Evolutionary conservation across 768 basidiomycete species (phyloP).

Genomic region (Chalciporus pseudorubinellus): DNA sequence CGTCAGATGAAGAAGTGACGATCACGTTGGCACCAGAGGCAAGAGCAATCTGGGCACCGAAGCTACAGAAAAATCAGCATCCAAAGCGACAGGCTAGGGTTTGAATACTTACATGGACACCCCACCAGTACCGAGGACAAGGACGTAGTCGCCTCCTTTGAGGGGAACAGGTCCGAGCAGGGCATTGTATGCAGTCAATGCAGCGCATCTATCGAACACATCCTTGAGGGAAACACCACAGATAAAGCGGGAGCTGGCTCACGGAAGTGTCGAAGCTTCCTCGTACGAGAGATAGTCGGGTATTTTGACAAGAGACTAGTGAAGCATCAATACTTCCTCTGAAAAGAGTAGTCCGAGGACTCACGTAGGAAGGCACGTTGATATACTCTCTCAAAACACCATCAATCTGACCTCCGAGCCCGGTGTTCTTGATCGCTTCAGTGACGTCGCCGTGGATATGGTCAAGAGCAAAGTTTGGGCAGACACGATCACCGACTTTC

Average conservation of each 20-base stretch:
- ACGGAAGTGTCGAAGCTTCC: conserved; percentile 66
- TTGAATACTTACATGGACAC: conserved; percentile 46
- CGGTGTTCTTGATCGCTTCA: conserved; percentile 33
- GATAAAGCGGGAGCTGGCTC: conserved; percentile 12
- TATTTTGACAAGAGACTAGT: conserved; percentile 47
- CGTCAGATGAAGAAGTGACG: conserved; percentile 63
- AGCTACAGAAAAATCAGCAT: conserved; percentile 34
- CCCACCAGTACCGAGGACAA: conserved; percentile 55
- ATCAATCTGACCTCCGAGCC: conserved; percentile 46
- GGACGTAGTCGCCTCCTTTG: conserved; percentile 58
- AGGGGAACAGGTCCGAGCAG: conserved; percentile 48
- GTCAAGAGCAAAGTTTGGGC: conserved; percentile 49
- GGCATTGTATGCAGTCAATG: conserved; percentile 63
- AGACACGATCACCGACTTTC: conserved; percentile 57
- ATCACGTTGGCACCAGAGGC: conserved; percentile 64
- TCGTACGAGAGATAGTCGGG: conserved; percentile 59
- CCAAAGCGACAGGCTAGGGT: not conserved
- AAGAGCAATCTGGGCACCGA: conserved; percentile 58
- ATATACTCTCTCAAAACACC: conserved; percentile 59
- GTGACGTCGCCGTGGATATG: conserved; percentile 47
- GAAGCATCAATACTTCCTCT: not conserved
- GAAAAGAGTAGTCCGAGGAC: not conserved
- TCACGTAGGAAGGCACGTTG: conserved; percentile 46
- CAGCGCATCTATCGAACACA: conserved; percentile 44
- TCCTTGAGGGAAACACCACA: not conserved